Base-by-base conservation (phyloP, 2,329 filamentous ascomycete species). In the Epichloe bromicola region DNA sequence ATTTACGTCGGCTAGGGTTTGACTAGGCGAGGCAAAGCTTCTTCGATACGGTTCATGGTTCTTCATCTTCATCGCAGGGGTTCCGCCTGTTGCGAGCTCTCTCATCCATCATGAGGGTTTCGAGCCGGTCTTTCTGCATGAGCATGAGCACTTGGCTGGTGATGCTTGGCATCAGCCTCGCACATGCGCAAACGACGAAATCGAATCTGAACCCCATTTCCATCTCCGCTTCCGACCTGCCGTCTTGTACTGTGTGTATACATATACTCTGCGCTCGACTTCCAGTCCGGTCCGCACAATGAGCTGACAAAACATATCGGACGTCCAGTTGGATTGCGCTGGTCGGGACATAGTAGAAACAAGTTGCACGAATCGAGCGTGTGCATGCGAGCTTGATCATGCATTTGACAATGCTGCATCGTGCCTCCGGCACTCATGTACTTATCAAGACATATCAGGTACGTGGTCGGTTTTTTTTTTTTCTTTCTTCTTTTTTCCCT, bases 351-450 rank as follows among this genome's bases (percentile, higher is more conserved):
- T 49, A 12, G 3, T 46, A 15, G 15, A 42, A 23, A 45, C 34
- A 12, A 15, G 20, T 17, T 52, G 51, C 23, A 40, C 46, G 14
- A 17, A 49, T 17, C 20, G n/a, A 15, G 14, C 10, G 3, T 52
- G 51, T 36, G 51, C 51, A 2, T 52, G 51, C 17, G 15, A 46
- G 23, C 46, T 52, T 17, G 51, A 52, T n/a, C 1, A 17, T 11
- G 46, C 51, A 15, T 30, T 52, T 14, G 51, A 52, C 19, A 17
- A 40, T 49, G 23, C 51, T 15, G 5, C 46, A 19, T 46, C 23
- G 46, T 7, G 51, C 23, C 34, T 49, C 2, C 39, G 46, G 37
- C 20, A 14, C 8, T 34, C 40, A 2, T 52, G 51, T 26, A 19
- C 40, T 10, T 52, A 34, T n/a, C 11, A 17, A 15, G 46, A 52